Evolutionary conservation across 2,329 filamentous ascomycete genomes (phyloP), one percentile per base, ranked within the genome.

Genomic region (Claviceps sp.): DNA sequence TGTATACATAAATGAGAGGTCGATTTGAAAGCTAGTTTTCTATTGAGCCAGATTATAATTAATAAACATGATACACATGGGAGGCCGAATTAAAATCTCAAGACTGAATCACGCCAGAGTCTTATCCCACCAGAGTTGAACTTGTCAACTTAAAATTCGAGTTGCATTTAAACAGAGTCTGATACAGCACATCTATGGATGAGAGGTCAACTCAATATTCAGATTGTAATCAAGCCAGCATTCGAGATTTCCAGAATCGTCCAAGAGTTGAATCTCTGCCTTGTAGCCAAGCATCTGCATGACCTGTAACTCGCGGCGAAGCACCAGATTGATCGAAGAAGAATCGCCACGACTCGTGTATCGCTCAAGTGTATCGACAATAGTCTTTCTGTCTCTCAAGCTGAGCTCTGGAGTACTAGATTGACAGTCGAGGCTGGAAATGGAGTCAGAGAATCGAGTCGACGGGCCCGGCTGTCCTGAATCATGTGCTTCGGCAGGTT

Each of bases 211-310:
- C 7, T 50, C 30, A 44, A 13, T 54, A 47, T 18, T 51, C 38
- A 80, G 62, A 48, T 69, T 65, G 2, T 56, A 50, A 48, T 81
- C 70, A 3, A 82, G 62, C 77, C 78, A 82, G 0, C 56, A 37
- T 0, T 68, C 65, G 5, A 81, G 59, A 48, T 75, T 68, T 0
- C 78, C 77, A 8, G 67, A 67, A 3, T 77, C 70, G 51, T 86
- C 82, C 6, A 87, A 66, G 18, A 81, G 76, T 60, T 93, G 85
- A 49, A 91, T 86, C 62, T 93, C 87, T 0, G 84, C 84, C 61
- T 91, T 93, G 47, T 82, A 59, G 50, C 85, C 84, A 49, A 90
- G 68, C 69, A 86, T 76, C 20, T 91, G 66, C 85, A 91, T 89
- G 1, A 74, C 59, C 60, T 88, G 86, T 16, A 91, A 58, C 59